Base-by-base conservation (phyloP, 306 rosid genomes). In the Crotalaria pallida region DNA sequence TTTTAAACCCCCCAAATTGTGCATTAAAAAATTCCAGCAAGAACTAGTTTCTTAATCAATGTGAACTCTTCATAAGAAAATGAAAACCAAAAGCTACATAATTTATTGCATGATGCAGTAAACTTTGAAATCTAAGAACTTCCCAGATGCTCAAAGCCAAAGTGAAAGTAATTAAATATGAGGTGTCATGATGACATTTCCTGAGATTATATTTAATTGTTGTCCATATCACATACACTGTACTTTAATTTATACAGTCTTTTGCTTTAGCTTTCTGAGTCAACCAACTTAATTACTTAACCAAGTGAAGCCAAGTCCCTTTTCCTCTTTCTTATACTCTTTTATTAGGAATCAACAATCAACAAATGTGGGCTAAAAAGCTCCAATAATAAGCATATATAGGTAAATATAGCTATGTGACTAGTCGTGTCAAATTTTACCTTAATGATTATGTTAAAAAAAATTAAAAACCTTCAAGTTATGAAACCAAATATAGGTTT, bases 231-330 rank as follows among this genome's bases (percentile, higher is more conserved):
- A 72, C 22, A 57, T 11, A n/a, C n/a, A n/a, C n/a, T n/a, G n/a
- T n/a, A n/a, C n/a, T n/a, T n/a, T n/a, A n/a, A n/a, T 64, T 36
- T 65, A 27, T 33, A 38, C 17, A 34, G 47, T 80, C 74, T 72
- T 83, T 81, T 78, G 77, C 77, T 77, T 83, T 79, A 69, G 86
- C 87, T 86, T 82, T 88, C 89, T 10, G 1, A 27, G 80, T 52
- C 38, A 73, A 75, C 77, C 80, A 67, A 21, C 69, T 77, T 82
- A 62, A 56, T 81, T 67, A 21, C 69, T 77, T 82, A 62, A 56
- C 82, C 72, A 29, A 53, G 60, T 44, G n/a, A 69, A 52, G 76
- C 58, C 45, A 70, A 70, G 0, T 7, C 12, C 50, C 21, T 22
- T 34, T 18, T 18, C 10, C 65, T 3, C n/a, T 47, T 41, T 12